Base-by-base conservation (phyloP, 331 rosid species). In the Acacia pycnantha region DNA sequence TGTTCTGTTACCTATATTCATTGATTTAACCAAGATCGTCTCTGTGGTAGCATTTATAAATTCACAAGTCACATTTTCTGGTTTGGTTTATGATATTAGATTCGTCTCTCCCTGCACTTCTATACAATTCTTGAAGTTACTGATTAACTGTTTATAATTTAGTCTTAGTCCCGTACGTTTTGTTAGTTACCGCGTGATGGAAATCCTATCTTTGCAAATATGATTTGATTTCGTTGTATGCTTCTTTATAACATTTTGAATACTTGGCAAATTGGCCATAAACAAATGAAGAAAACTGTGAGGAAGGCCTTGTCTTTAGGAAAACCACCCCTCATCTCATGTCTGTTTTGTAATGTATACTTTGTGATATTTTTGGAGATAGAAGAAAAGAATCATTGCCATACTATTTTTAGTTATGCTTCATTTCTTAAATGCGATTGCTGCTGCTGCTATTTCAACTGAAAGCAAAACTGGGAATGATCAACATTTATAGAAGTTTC, bases 11-110 rank as follows among this genome's bases (percentile, higher is more conserved):
- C 79, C 56, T 26, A 37, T 6, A 82, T 87, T 82, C 88, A 84
- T 81, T 81, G 84, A 78, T 78, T 73, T 75, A 46, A 51, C 58
- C 83, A 73, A 18, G 88, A 56, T 81, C 35, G 47, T 74, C 87
- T 77, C 74, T 83, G 67, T 78, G 80, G 62, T 81, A 84, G 79
- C 74, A 79, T 65, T 18, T 6, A 65, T 84, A 67, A 71, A 70
- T 31, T 76, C 83, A 87, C 44, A 47, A 9, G 44, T 26, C 48
- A 47, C 86, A 33, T 56, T 74, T 79, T 22, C 86, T 82, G 79
- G 84, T 47, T 76, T 75, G 27, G 50, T 33, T 59, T 78, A 73
- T 78, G 84, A 84, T 78, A 19, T 74, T 40, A 65, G 35, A 81
- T 73, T 74, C 70, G 67, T 72, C 29, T 73, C 70, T 35, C 22